These are phyloP conservation scores for Cenchrus fungigraminus DNA, from an alignment of 176 grass and related monocot species.

Conservation along the genomic window DNA sequence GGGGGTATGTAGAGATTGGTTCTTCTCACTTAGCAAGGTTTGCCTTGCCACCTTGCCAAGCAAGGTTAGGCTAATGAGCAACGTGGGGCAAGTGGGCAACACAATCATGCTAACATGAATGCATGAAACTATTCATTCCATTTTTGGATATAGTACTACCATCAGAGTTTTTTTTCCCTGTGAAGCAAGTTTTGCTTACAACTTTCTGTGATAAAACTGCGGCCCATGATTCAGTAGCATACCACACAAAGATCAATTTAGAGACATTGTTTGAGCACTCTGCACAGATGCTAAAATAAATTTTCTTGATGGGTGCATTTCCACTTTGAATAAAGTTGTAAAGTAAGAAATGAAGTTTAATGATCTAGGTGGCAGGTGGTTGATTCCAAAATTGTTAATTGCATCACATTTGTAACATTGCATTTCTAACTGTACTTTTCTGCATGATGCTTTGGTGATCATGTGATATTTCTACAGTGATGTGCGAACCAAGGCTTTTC, in stretches of 20 bases:
- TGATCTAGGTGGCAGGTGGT: neutral
- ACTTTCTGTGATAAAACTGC: too few relatives aligned
- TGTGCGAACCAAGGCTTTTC: conserved; percentile 95
- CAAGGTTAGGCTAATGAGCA: neutral
- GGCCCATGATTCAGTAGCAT: too few relatives aligned
- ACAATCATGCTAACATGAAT: neutral
- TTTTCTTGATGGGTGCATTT: neutral
- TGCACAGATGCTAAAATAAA: neutral
- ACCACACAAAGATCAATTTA: too few relatives aligned
- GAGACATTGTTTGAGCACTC: conserved; percentile 19
- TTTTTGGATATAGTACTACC: neutral
- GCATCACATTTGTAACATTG: conserved; percentile 14
- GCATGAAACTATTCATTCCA: neutral
- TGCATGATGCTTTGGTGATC: conserved; percentile 27
- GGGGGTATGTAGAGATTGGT: too few relatives aligned
- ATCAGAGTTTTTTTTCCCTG: neutral
- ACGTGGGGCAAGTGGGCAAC: neutral
- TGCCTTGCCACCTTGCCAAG: too few relatives aligned
- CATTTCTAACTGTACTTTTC: conserved; percentile 11
- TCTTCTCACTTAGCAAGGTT: too few relatives aligned
- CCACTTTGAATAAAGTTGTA: neutral
- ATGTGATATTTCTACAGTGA: conserved; percentile 57
- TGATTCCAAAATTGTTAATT: neutral
- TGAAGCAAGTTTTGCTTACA: too few relatives aligned
- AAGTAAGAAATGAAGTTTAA: conserved; percentile 1